These are phyloP conservation scores for Ganoderma meredithae DNA, from an alignment of 1,284 basidiomycete genomes.

Conservation along the genomic window DNA sequence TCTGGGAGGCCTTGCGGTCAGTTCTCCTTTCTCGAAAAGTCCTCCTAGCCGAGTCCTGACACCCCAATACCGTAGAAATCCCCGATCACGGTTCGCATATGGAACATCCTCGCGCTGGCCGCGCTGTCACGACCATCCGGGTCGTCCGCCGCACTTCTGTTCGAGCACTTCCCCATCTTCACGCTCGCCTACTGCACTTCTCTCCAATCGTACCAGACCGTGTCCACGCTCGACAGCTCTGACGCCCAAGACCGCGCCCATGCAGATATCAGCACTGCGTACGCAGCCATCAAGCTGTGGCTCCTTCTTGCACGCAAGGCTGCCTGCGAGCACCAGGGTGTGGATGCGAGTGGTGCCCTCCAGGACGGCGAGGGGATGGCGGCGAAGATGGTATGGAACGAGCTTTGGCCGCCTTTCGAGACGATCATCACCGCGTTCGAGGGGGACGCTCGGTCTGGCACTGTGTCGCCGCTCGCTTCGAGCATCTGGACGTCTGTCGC, in stretches of 20 bases:
- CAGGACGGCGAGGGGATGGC: slow-evolving; percentile 44
- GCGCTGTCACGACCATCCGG: slow-evolving; percentile 53
- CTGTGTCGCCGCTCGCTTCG: slow-evolving; percentile 59
- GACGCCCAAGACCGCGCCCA: slow-evolving; percentile 49
- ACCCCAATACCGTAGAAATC: slow-evolving; percentile 45
- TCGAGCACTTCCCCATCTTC: slow-evolving; percentile 59
- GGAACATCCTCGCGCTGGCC: slow-evolving; percentile 67
- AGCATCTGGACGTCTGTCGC: slow-evolving; percentile 66
- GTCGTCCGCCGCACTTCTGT: slow-evolving; percentile 51
- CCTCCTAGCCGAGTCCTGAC: slow-evolving; percentile 1
- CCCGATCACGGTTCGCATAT: slow-evolving; percentile 57
- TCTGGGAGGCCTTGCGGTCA: slow-evolving; percentile 33
- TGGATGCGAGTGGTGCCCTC: slow-evolving; percentile 15
- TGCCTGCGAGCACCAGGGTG: slow-evolving; percentile 15
- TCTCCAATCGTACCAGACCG: slow-evolving; percentile 40
- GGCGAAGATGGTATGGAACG: slow-evolving; percentile 68
- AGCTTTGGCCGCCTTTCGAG: slow-evolving; percentile 76
- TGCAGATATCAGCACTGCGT: slow-evolving; percentile 70
- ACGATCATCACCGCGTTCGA: slow-evolving; percentile 57
- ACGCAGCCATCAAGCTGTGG: slow-evolving; percentile 74
- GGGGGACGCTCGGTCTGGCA: slow-evolving; percentile 51
- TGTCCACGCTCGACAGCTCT: slow-evolving; percentile 36
- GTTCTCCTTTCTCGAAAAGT: slow-evolving; percentile 12
- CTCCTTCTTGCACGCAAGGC: slow-evolving; percentile 59
- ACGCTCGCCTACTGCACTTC: slow-evolving; percentile 53